Percentiles rank a stretch among this genome's conserved stretches.
These are phyloP conservation scores for Fusarium virguliforme DNA, from an alignment of 2,329 filamentous ascomycete genomes.

Conservation along the genomic window DNA sequence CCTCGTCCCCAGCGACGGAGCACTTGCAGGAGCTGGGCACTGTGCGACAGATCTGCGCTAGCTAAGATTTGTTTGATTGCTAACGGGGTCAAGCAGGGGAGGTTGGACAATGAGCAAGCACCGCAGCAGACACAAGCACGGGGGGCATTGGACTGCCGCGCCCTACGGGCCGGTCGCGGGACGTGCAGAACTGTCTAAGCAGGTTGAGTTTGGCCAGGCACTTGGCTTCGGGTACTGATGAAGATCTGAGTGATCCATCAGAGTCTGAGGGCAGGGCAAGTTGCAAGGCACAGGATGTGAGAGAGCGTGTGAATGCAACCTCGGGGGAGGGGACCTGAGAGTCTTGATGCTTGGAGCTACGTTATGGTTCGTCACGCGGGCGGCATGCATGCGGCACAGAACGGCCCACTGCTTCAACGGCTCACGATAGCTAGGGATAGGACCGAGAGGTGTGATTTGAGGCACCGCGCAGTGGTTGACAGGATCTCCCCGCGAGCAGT, in stretches of 20 bases:
- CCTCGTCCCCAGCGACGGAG: conserved; percentile 35
- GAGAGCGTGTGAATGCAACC: conserved; percentile 14
- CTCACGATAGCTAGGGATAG: conserved; percentile 43
- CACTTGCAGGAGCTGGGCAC: conserved; percentile 35
- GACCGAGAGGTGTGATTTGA: conserved; percentile 31
- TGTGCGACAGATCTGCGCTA: conserved; percentile 53
- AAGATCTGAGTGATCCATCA: conserved; percentile 15
- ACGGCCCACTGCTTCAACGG: conserved; percentile 48
- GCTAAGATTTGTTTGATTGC: conserved; percentile 52
- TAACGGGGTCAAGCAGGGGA: conserved; percentile 41
- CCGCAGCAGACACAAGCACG: background rate
- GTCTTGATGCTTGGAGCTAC: conserved; percentile 27
- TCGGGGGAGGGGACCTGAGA: too few species aligned
- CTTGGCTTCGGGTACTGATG: conserved; percentile 26
- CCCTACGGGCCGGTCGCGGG: conserved; percentile 32
- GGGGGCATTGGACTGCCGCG: conserved; percentile 11
- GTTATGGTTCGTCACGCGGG: conserved; percentile 51
- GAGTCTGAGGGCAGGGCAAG: background rate
- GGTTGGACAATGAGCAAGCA: conserved; percentile 35
- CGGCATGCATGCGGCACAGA: conserved; percentile 49
- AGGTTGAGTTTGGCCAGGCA: conserved; percentile 36
- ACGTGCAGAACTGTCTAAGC: conserved; percentile 28
- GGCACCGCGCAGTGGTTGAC: conserved; percentile 30
- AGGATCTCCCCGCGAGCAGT: conserved; percentile 42
- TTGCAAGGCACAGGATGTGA: conserved; percentile 16